Evolutionary conservation across 179 eudicot species (phyloP), one percentile per base, ranked within the genome.

Genomic region (Silene coronaria): DNA sequence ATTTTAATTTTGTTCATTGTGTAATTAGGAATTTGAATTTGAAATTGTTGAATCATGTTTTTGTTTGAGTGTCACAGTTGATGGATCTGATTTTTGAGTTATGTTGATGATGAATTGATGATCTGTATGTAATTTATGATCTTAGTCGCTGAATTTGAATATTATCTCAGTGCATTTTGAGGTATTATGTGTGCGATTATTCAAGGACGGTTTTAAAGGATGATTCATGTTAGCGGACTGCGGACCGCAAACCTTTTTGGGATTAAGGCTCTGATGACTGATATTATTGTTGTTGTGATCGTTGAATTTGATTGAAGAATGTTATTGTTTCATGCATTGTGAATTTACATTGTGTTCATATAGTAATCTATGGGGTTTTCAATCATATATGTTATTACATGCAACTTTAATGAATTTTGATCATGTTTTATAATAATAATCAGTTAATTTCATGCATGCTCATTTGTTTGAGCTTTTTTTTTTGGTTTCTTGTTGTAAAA

Each of bases 11-110:
- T 75, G 59, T 17, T 21, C 34, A 16, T 42, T 74, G 3, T 42
- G 46, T 36, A 1, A 24, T 61, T 17, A 14, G n/a, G n/a, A 13
- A 2, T 2, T 24, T 61, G 27, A 45, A 23, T 34, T 8, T 55
- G 51, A 66, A 63, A 57, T 12, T 14, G 19, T 7, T 67, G 34
- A 14, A 3, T 58, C 55, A 62, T 71, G 67, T 48, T 57, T 70
- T 22, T 57, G 30, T 42, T 80, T 30, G 65, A 71, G 38, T 76
- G 36, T 72, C 16, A 32, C 12, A 70, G 71, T 74, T 70, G 64
- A 26, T 78, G 81, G 84, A 81, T 81, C 84, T 81, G 57, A 42
- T 22, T n/a, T 60, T 14, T 74, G 19, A 9, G 16, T 13, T 23
- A 46, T 48, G 23, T 22, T 3, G 38, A 34, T 67, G 22, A 11